A percentile compares a stretch with the other conserved stretches of the same genome.
phyloP scores from a whole-genome alignment of 441 rosid species.

The Eutrema salsugineum region DNA sequence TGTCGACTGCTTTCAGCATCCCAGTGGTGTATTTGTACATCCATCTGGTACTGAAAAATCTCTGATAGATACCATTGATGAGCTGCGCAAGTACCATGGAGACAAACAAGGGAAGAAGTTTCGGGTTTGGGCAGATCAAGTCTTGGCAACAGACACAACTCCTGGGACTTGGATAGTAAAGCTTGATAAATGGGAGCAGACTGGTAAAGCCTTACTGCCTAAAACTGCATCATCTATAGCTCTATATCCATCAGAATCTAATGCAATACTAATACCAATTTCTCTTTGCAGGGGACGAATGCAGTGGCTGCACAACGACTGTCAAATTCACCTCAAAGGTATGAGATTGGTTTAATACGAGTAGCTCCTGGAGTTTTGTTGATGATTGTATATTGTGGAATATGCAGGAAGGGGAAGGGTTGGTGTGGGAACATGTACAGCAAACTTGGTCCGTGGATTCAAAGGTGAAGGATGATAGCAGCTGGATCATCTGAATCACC shows the following conservation, averaged over 20 bases:
- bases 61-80: constrained; percentile 48
- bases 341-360: constrained; percentile 11
- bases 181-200: constrained; percentile 68
- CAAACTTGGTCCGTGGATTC: constrained; percentile 69
- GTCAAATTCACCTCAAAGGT: constrained; percentile 55
- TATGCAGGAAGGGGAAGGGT: constrained; percentile 38
- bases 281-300: constrained; percentile 47
- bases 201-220: constrained; percentile 40
- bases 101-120: constrained; percentile 72
- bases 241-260: background rate
- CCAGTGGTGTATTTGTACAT: constrained; percentile 50
- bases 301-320: constrained; percentile 49
- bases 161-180: constrained; percentile 63
- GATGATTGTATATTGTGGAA: background rate
- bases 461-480: constrained; percentile 39
- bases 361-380: background rate
- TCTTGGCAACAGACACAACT: constrained; percentile 50
- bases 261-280: background rate
- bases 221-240: background rate
- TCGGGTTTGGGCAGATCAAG: constrained; percentile 80
- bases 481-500: constrained; percentile 39
- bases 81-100: constrained; percentile 51
- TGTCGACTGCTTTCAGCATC: constrained; percentile 41
- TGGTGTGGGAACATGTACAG: constrained; percentile 55
- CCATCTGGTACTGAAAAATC: constrained; percentile 71